Percentiles rank a stretch among this genome's conserved stretches.
Evolutionary conservation across 2,329 filamentous ascomycete genomes (phyloP).

Genomic region (Botrytis galanthina): DNA sequence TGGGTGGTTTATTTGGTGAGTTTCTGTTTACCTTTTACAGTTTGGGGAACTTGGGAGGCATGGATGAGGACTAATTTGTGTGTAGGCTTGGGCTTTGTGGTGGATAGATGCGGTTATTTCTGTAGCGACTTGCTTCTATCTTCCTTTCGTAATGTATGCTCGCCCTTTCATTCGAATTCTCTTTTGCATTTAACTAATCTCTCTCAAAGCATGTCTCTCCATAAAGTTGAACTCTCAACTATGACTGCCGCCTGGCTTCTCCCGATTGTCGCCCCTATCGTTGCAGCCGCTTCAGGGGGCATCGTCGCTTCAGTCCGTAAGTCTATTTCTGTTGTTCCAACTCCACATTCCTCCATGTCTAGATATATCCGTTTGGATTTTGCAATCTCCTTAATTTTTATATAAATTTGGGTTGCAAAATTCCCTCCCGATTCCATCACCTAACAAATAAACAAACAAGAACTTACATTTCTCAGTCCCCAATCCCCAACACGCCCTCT

Average conservation of each 20-base stretch:
- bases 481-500: conserved; percentile 53
- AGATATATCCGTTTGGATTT: not conserved
- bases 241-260: conserved; percentile 66
- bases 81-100: conserved; percentile 54
- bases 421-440: no score
- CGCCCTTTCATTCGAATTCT: not conserved
- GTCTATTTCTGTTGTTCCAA: not conserved
- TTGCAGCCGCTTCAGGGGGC: conserved; percentile 63
- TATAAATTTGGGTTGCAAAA: no score
- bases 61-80: conserved; percentile 20
- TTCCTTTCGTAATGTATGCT: conserved; percentile 55
- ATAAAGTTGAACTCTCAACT: conserved; percentile 48
- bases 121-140: conserved; percentile 52
- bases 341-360: not conserved
- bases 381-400: not conserved
- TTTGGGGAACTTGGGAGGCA: not conserved
- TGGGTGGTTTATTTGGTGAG: conserved; percentile 50
- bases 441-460: not conserved
- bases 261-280: conserved; percentile 64
- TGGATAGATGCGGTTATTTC: conserved; percentile 55
- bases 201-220: conserved; percentile 32
- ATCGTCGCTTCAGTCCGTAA: conserved; percentile 54
- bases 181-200: conserved; percentile 14
- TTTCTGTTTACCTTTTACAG: not conserved
- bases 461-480: conserved; percentile 41